These are phyloP conservation scores for Cystoisospora suis DNA, from an alignment of 169 alveolate species.

Conservation along the genomic window DNA sequence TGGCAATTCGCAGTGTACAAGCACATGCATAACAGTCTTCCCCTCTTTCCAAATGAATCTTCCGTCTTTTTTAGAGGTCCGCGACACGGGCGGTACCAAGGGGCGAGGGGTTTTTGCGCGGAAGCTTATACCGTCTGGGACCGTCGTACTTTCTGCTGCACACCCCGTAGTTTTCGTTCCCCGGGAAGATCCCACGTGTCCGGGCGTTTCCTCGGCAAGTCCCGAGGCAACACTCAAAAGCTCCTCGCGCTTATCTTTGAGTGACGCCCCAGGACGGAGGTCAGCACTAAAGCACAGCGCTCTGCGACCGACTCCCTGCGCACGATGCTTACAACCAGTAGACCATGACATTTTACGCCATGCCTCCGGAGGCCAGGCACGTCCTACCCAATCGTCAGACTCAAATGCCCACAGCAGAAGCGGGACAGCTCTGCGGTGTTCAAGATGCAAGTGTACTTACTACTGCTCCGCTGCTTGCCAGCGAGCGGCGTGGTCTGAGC, in stretches of 20 bases:
- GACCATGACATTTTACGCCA: not conserved
- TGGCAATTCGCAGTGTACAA: no score
- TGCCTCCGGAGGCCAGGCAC: not conserved
- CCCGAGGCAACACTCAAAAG: not conserved
- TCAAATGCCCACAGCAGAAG: not conserved
- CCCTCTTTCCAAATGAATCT: no score
- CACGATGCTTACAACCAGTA: not conserved
- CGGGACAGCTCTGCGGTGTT: slow-evolving; percentile 7
- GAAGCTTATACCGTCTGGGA: not conserved
- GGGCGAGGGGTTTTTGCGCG: slow-evolving; percentile 6
- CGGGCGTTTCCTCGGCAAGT: not conserved
- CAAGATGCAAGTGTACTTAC: not conserved
- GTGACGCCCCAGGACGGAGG: not conserved
- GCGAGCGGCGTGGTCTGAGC: slow-evolving; percentile 13
- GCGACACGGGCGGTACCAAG: not conserved
- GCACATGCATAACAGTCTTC: no score
- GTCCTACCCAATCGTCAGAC: no score
- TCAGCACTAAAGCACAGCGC: not conserved
- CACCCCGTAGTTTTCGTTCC: slow-evolving; percentile 9
- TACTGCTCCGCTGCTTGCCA: slow-evolving; percentile 2
- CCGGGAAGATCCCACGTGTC: not conserved
- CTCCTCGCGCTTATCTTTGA: not conserved
- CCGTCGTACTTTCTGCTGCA: not conserved
- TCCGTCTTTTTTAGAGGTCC: not conserved
- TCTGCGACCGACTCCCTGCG: not conserved